Conservation (phyloP, 1,284 basidiomycete genomes). For the Pascua guehoae region DNA sequence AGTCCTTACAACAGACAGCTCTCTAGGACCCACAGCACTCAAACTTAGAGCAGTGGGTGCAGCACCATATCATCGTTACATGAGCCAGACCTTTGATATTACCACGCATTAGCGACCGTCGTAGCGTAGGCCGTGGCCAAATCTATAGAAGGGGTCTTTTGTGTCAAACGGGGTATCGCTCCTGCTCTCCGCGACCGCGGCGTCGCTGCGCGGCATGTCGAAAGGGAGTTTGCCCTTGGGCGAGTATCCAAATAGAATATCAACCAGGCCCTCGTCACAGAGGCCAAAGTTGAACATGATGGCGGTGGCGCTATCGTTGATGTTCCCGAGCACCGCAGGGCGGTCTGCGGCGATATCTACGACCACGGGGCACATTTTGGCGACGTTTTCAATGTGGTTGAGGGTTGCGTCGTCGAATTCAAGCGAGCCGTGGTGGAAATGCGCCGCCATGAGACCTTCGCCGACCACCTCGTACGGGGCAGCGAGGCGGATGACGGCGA, state of each 20-base stretch:
- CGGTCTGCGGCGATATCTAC: constrained; percentile 15
- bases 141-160: constrained; percentile 10
- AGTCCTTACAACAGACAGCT: no score
- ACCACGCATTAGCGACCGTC: no score
- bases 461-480: constrained; percentile 9
- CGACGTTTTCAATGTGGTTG: constrained; percentile 7
- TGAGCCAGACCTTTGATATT: no score
- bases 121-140: constrained; percentile 2
- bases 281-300: constrained; percentile 11
- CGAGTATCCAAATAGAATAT: constrained; percentile 8
- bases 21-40: no score
- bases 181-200: constrained; percentile 7
- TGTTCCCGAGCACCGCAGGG: constrained; percentile 10
- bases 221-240: constrained; percentile 17
- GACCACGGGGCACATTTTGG: constrained; percentile 12
- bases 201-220: constrained; percentile 11
- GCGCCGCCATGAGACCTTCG: constrained; percentile 9
- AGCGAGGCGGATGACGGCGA: constrained; percentile 11
- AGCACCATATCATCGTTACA: no score
- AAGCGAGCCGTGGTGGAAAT: constrained; percentile 19
- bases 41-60: no score
- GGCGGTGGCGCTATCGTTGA: constrained; percentile 8
- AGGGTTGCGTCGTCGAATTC: constrained; percentile 10
- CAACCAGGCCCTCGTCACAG: constrained; percentile 2
- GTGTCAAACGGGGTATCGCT: constrained; percentile 15